Evolutionary conservation across 805 yeast genomes (phyloP).

Genomic region (Myxozyma melibiosi): DNA sequence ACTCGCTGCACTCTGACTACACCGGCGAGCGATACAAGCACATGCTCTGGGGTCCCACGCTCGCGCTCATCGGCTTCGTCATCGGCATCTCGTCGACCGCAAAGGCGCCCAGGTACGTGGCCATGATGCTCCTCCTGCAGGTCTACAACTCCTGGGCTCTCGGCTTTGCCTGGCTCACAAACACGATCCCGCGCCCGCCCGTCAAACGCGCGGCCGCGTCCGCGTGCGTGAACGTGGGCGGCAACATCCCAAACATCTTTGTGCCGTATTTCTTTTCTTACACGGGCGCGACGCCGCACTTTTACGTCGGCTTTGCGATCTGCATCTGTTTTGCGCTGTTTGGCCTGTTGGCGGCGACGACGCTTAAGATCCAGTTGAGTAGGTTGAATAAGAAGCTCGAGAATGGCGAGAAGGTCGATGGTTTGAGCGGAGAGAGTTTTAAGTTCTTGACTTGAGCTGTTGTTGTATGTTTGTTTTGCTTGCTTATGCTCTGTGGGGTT

Average conservation of each 20-base stretch:
- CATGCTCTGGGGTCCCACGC: constrained; percentile 49
- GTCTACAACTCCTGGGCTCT: constrained; percentile 58
- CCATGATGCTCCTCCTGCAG: constrained; percentile 59
- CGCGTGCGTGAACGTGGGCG: constrained; percentile 53
- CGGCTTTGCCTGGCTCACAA: constrained; percentile 58
- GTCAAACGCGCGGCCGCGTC: constrained; percentile 48
- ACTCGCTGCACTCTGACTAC: constrained; percentile 29
- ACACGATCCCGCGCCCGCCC: constrained; percentile 59
- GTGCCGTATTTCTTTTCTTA: constrained; percentile 36
- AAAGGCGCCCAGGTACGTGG: constrained; percentile 60
- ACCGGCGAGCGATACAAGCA: constrained; percentile 46
- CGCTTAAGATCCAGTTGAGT: background rate
- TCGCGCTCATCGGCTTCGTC: constrained; percentile 52
- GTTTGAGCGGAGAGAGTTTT: constrained; percentile 23
- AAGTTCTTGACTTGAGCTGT: constrained; percentile 11
- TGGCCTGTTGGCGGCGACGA: constrained; percentile 2
- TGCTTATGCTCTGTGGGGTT: too few species aligned
- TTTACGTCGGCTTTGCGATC: constrained; percentile 37
- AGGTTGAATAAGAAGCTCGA: constrained; percentile 9
- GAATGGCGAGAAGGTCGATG: constrained; percentile 18
- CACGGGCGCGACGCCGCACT: constrained; percentile 35
- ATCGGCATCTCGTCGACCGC: constrained; percentile 54
- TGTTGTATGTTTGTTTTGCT: background rate
- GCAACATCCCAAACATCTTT: constrained; percentile 37
- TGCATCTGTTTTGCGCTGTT: constrained; percentile 33